These are phyloP conservation scores for Pseudogymnoascus sp. DNA, from an alignment of 2,329 filamentous ascomycete genomes.

Conservation along the genomic window DNA sequence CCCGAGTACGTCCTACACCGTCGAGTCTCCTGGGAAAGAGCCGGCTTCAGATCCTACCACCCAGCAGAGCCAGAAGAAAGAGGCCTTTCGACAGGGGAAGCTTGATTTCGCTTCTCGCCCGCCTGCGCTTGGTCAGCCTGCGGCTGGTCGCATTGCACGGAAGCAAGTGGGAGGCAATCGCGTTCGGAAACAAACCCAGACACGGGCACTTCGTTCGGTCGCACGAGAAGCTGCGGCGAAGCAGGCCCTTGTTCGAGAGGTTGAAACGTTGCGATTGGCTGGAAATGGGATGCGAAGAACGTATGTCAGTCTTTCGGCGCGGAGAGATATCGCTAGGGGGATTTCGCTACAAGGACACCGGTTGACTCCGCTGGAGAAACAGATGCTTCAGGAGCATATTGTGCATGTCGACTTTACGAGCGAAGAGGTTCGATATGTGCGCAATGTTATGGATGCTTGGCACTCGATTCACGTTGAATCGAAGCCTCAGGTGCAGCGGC, in stretches of 20 bases:
- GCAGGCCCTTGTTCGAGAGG: background rate
- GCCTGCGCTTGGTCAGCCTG: background rate
- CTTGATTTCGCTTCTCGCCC: background rate
- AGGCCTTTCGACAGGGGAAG: background rate
- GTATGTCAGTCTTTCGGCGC: background rate
- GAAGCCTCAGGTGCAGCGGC: background rate
- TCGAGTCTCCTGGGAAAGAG: background rate
- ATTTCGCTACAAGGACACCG: background rate
- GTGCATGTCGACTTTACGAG: conserved; percentile 7
- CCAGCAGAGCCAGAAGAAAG: background rate
- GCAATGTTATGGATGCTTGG: background rate
- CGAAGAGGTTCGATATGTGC: background rate
- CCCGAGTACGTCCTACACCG: background rate
- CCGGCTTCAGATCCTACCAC: background rate
- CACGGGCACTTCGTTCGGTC: background rate
- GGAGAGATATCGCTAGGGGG: background rate
- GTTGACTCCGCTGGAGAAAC: background rate
- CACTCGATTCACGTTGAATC: background rate
- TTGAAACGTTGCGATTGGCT: background rate
- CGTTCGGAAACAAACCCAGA: background rate
- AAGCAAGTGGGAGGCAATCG: background rate
- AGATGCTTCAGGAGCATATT: background rate
- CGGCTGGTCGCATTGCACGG: background rate
- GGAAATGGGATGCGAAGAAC: background rate
- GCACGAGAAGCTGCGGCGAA: background rate